Base-by-base conservation (phyloP, 352 stramenopile genomes). In the Phytophthora quininea region DNA sequence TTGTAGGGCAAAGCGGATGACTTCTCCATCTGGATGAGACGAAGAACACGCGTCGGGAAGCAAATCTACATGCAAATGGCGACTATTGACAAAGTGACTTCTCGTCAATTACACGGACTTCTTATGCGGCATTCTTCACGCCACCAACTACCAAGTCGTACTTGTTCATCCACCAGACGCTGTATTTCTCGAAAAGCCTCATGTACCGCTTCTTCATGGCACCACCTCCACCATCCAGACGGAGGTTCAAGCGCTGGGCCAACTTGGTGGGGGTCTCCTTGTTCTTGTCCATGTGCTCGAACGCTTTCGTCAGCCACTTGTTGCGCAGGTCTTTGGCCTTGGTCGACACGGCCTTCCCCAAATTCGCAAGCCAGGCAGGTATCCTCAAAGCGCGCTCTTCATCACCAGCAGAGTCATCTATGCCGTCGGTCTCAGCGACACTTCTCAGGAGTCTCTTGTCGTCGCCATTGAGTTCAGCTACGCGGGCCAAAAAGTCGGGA, bases 201-300 rank as follows among this genome's bases (percentile, higher is more conserved):
- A 66, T 10, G 32, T 37, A 33, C 37, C 63, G 38, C n/a, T 6
- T 15, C 19, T 69, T 55, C 0, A 48, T 43, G 12, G 24, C 27
- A 14, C 49, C 38, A 52, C 56, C 63, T 47, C 15, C 40, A 24
- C 15, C 35, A 40, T 40, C 35, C 35, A 40, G 10, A 4, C 15
- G 10, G 15, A 70, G 56, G 3, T 55, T 4, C 32, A 70, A 38
- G 5, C 55, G 55, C 29, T 70, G 56, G 6, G 56, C 63, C 29
- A 70, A 32, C 9, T n/a, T 53, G 3, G 49, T 61, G 3, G 63
- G 63, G 1, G 15, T 60, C 43, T 70, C 55, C 48, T 42, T 49
- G 2, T 51, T 38, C 27, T 70, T 60, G 15, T 60, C 29, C 63
- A 70, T 60, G 49, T 59, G 56, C 56, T 66, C 11, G 35, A 66